Conservation (phyloP, 805 yeast species). For the Candida sakaeoensis region DNA sequence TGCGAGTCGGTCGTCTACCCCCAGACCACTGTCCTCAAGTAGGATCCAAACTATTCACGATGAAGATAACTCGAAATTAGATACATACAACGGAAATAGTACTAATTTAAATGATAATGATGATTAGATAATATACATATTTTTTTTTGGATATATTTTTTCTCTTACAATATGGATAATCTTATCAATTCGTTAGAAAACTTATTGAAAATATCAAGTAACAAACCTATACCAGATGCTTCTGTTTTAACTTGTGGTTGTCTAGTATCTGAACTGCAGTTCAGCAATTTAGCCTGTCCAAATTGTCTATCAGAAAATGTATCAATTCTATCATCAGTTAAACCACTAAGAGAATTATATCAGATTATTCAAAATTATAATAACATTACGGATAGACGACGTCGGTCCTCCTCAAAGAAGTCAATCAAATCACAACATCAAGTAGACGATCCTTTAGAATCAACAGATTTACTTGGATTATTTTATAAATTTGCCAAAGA, state of each 20-base stretch:
- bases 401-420: slow-evolving; percentile 22
- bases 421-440: slow-evolving; percentile 12
- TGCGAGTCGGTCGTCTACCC: slow-evolving; percentile 15
- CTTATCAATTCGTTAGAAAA: slow-evolving; percentile 16
- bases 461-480: slow-evolving; percentile 31
- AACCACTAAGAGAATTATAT: slow-evolving; percentile 33
- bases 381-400: slow-evolving; percentile 9
- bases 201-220: slow-evolving; percentile 20
- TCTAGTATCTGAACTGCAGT: slow-evolving; percentile 31
- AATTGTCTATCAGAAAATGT: slow-evolving; percentile 20
- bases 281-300: slow-evolving; percentile 20
- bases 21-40: slow-evolving; percentile 14
- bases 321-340: slow-evolving; percentile 22
- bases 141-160: background rate
- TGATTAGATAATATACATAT: background rate
- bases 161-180: slow-evolving; percentile 4
- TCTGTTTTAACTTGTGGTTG: slow-evolving; percentile 41
- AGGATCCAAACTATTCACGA: slow-evolving; percentile 19
- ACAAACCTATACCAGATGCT: slow-evolving; percentile 23
- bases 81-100: slow-evolving; percentile 15
- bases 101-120: slow-evolving; percentile 12
- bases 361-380: slow-evolving; percentile 16
- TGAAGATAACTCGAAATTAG: slow-evolving; percentile 11
- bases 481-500: slow-evolving; percentile 42
- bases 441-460: slow-evolving; percentile 12